Evolutionary conservation across 345 rosid species (phyloP).

Genomic region (Rhodomyrtus tomentosa): DNA sequence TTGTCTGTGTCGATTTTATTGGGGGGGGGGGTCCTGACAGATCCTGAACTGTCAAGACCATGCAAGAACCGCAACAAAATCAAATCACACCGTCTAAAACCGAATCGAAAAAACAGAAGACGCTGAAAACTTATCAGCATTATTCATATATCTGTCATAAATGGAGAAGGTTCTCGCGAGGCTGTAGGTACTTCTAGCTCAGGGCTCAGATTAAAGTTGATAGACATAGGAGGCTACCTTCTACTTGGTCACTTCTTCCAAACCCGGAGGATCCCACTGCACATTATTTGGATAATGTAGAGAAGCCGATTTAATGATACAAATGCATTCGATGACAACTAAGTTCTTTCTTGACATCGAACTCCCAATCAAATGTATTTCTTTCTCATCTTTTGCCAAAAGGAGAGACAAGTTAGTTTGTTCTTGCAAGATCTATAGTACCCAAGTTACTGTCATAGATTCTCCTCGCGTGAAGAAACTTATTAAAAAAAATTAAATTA

Average conservation of each 20-base stretch:
- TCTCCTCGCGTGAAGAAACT: no score
- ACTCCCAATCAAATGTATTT: neutral
- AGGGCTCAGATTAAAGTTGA: slow-evolving; percentile 18
- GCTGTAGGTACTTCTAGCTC: slow-evolving; percentile 49
- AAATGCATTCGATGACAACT: neutral
- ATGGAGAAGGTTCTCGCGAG: slow-evolving; percentile 27
- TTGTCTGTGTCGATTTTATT: no score
- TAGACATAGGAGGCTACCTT: slow-evolving; percentile 41
- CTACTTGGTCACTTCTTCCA: no score
- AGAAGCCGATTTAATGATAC: neutral
- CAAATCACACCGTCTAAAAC: neutral
- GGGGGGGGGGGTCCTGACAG: no score
- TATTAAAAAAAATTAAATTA: no score
- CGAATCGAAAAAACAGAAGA: neutral
- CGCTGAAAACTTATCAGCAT: neutral
- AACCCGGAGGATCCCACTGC: no score
- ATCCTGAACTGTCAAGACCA: no score
- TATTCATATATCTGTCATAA: neutral
- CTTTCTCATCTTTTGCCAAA: neutral
- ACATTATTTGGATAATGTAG: neutral
- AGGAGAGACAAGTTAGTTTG: no score
- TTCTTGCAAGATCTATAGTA: no score
- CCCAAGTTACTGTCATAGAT: no score
- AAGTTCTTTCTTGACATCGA: neutral
- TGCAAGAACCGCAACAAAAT: neutral